Base-by-base conservation (phyloP, 768 basidiomycete species). In the Boletus eberwhitei region DNA sequence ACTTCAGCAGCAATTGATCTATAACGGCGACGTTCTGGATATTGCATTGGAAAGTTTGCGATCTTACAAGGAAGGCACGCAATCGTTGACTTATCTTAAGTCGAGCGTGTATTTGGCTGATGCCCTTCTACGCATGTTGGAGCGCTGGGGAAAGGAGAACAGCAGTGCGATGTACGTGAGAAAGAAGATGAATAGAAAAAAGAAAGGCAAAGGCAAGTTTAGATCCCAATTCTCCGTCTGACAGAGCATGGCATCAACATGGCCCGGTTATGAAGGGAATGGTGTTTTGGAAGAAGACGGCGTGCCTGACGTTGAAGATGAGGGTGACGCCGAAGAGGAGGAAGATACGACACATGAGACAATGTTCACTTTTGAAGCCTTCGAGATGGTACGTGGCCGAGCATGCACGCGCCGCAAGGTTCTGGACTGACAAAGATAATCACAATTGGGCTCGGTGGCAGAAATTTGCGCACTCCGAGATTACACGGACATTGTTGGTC, bases 21-120 rank as follows among this genome's bases (percentile, higher is more conserved):
- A 98, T 75, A 94, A 94, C 62, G 94, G 92, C 34, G 93, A 98
- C 59, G 86, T 95, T 17, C 84, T 98, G 50, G 95, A 98, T 61
- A 83, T 93, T 22, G 82, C 93, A 0, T 75, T 94, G 41, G 86
- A 88, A 24, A 86, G 89, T 51, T 70, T 98, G 46, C 77, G 82
- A 45, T 75, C 77, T 24, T 98, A 93, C 77, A 90, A 87, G 60
- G 81, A 87, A 43, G 93, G 86, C 47, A 87, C 90, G 7, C 87
- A 89, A 60, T 82, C 81, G 2, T 73, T 88, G 46, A 84, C 86
- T 8, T 98, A 93, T 74, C 84, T 98, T 49, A 90, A 94, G 66
- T 83, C 94, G 1, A 87, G 90, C 59, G 80, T 99, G 34, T 77
- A 89, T 62, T 79, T 98, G 53, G 84, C 88, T 4, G 92, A 93